These are phyloP conservation scores for Kregervanrija fluxuum DNA, from an alignment of 805 yeast genomes.

Conservation along the genomic window DNA sequence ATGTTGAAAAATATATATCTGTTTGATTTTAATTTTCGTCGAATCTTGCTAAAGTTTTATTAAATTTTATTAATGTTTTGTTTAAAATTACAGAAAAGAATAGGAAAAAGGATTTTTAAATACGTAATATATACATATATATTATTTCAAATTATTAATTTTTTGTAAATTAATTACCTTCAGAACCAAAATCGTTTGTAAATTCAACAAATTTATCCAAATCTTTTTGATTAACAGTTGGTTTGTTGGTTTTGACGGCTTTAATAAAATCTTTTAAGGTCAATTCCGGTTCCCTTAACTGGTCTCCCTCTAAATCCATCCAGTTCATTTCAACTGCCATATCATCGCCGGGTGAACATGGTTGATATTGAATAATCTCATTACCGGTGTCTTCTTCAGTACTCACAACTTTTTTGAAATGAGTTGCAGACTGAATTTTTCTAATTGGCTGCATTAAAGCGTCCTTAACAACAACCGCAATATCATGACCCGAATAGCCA, in stretches of 20 bases:
- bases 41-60: neutral
- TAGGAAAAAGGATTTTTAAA: neutral
- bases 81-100: neutral
- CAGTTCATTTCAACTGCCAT: constrained; percentile 87
- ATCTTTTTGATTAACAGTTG: constrained; percentile 87
- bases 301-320: constrained; percentile 87
- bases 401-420: constrained; percentile 60
- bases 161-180: constrained; percentile 59
- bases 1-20: constrained; percentile 28
- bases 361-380: constrained; percentile 51
- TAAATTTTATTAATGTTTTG: neutral
- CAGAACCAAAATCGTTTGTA: constrained; percentile 94
- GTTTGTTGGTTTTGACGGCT: constrained; percentile 85
- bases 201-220: constrained; percentile 77
- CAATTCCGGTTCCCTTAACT: constrained; percentile 82
- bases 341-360: constrained; percentile 95
- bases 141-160: neutral
- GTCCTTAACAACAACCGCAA: constrained; percentile 93
- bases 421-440: constrained; percentile 92
- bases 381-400: constrained; percentile 29
- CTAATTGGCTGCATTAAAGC: constrained; percentile 98
- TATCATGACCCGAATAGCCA: constrained; percentile 96
- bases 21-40: neutral
- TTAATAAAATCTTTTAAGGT: constrained; percentile 89
- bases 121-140: neutral